These are phyloP conservation scores for Cladobotryum mycophilum DNA, from an alignment of 2,329 filamentous ascomycete genomes.

Conservation along the genomic window DNA sequence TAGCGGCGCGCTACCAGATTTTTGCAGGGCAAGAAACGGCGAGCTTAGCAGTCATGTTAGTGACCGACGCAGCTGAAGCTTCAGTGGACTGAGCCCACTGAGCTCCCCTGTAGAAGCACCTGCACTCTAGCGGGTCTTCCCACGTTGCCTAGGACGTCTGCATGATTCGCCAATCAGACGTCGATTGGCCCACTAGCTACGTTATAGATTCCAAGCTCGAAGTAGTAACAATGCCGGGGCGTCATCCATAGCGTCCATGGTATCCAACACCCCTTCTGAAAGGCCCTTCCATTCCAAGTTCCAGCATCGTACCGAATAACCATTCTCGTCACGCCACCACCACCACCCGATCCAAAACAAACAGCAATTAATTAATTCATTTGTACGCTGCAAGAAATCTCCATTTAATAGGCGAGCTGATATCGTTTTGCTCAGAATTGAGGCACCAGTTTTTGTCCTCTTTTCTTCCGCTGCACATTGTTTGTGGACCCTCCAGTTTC, in stretches of 20 bases:
- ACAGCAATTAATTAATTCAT: no score
- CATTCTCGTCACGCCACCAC: background rate
- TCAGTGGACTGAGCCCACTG: slow-evolving; percentile 7
- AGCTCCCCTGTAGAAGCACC: no score
- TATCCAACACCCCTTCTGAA: background rate
- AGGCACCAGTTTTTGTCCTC: background rate
- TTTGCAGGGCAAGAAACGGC: background rate
- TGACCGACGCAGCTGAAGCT: background rate
- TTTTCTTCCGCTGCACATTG: background rate
- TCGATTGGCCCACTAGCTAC: slow-evolving; percentile 1
- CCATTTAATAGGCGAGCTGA: no score
- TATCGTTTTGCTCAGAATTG: background rate
- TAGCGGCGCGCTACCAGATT: background rate
- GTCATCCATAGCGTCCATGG: no score
- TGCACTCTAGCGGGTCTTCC: background rate
- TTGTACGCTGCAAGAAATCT: no score
- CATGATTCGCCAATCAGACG: slow-evolving; percentile 21
- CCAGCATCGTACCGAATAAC: slow-evolving; percentile 3
- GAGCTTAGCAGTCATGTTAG: background rate
- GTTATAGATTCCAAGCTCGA: background rate
- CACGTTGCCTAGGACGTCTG: slow-evolving; percentile 18
- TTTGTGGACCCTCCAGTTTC: background rate
- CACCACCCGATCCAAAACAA: background rate
- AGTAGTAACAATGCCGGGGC: no score
- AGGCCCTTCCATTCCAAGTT: background rate